Base-by-base conservation (phyloP, 495 filamentous ascomycete genomes). In the Daldinia bambusicola region DNA sequence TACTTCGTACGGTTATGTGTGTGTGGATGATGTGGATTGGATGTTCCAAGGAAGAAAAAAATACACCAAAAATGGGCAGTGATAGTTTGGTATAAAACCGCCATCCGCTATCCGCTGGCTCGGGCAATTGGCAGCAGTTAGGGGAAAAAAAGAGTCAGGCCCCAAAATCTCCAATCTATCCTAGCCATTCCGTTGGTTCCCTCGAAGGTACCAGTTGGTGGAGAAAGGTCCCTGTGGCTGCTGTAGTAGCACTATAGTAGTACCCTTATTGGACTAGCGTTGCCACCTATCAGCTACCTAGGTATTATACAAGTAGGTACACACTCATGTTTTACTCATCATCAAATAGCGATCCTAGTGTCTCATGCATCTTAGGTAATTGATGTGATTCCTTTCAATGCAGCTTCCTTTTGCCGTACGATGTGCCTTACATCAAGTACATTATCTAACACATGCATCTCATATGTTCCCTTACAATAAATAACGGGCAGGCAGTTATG, bases 21-120 rank as follows among this genome's bases (percentile, higher is more conserved):
- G 31, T 62, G 59, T 62, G 45, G 20, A 20, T 36, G 40, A 31
- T 61, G 65, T 67, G 64, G 67, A 69, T 69, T 58, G 61, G 59
- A 52, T 48, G 50, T 43, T 55, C 26, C 37, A 37, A 26, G 38
- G 22, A 12, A 53, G 22, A 12, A 53, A 60, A 61, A 31, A 30
- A 51, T 34, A 22, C 18, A 16, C 9, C 9, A 48, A 22, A 61
- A 13, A 59, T 52, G 41, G 48, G 55, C 43, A 48, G 7, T 9
- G 20, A 48, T 48, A 18, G 9, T 48, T 20, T 2, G 52, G 45
- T 48, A 61, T 52, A 45, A 43, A 43, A 43, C 8, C 40, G 13
- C 50, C 26, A 26, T 26, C 26, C 6, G 50, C 30, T 14, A n/a
- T 53, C 50, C 50, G 50, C 50, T 53, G 22, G 50, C 50, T 53